A percentile compares a stretch with the other conserved stretches of the same genome.
These are phyloP conservation scores for Populus euphratica DNA, from an alignment of 345 rosid genomes.

Conservation along the genomic window DNA sequence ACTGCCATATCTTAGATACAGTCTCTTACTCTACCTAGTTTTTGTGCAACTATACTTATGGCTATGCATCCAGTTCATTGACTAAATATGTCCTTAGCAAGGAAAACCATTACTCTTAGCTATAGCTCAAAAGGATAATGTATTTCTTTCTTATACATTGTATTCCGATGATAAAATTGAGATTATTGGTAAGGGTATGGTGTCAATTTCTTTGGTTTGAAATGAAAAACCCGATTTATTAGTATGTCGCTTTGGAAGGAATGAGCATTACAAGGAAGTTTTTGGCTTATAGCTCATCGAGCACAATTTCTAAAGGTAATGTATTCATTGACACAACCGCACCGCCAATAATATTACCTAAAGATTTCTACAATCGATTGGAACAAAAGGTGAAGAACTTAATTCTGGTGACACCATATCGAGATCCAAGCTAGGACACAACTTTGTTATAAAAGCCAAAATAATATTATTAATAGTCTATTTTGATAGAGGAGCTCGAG, in stretches of 20 bases:
- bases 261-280: constrained; percentile 18
- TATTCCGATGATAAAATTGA: background rate
- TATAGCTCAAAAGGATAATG: too few species aligned
- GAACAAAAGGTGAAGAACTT: background rate
- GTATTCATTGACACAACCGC: constrained; percentile 23
- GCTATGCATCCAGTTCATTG: constrained; percentile 10
- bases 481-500: background rate
- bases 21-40: background rate
- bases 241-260: background rate
- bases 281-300: background rate
- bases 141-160: background rate
- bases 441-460: background rate
- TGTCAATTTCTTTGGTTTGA: background rate
- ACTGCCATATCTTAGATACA: constrained; percentile 1
- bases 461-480: background rate
- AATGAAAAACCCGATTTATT: background rate
- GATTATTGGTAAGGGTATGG: background rate
- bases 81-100: constrained; percentile 17
- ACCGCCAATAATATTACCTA: background rate
- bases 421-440: background rate
- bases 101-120: constrained; percentile 18
- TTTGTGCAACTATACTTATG: constrained; percentile 12
- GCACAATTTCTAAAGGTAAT: constrained; percentile 5
- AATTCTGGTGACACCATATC: background rate
- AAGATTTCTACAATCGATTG: background rate